phyloP scores from a whole-genome alignment of 768 basidiomycete genomes.

The Pilatotrama ljubarskyi region DNA sequence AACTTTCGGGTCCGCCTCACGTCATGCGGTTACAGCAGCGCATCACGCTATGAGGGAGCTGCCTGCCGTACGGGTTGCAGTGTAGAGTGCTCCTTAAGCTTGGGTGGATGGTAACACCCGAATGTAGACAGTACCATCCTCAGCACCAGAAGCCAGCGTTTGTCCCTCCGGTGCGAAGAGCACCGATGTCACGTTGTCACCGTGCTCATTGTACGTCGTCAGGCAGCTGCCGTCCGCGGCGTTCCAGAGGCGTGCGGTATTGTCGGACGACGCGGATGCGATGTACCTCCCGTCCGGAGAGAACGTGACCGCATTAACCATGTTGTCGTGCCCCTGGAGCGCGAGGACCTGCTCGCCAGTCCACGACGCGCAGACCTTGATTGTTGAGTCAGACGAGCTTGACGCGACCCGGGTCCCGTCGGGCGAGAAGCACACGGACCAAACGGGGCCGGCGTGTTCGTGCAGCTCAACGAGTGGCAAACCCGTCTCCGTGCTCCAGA shows the following conservation, averaged over 20 bases:
- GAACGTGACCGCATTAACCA: conserved; percentile 25
- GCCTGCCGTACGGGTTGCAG: no score
- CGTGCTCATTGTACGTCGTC: conserved; percentile 19
- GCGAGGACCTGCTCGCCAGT: conserved; percentile 9
- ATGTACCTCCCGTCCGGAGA: conserved; percentile 32
- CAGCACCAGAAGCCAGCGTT: conserved; percentile 30
- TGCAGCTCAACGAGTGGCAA: conserved; percentile 6
- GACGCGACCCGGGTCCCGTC: conserved; percentile 30
- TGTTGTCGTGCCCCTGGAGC: conserved; percentile 20
- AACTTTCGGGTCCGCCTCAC: no score
- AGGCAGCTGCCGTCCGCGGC: conserved; percentile 5
- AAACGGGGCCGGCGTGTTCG: conserved; percentile 24
- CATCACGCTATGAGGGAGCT: no score
- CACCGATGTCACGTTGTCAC: conserved; percentile 15
- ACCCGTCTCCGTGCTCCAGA: conserved; percentile 46
- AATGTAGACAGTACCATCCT: conserved; percentile 27
- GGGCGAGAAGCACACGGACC: conserved; percentile 34
- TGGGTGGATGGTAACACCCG: not conserved
- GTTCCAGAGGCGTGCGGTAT: conserved; percentile 29
- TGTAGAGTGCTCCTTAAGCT: no score
- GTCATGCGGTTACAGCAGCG: no score
- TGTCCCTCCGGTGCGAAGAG: conserved; percentile 21
- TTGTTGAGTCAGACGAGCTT: conserved; percentile 28
- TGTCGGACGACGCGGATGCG: conserved; percentile 33
- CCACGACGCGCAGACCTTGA: conserved; percentile 29